Base-by-base conservation (phyloP, 805 yeast species). In the Lachancea nothofagi region DNA sequence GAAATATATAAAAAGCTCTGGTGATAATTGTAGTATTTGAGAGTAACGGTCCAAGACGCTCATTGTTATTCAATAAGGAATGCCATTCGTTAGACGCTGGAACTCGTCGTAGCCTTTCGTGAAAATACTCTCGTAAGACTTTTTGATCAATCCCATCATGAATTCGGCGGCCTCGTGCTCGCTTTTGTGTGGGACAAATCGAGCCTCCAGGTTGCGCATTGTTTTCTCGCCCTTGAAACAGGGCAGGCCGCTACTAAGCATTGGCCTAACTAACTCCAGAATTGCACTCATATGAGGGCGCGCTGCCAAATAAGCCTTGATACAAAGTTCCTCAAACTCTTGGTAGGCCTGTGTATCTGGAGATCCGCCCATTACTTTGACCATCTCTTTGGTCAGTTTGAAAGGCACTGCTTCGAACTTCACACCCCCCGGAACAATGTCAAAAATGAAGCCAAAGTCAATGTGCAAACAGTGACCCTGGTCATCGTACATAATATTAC, bases 361-460 rank as follows among this genome's bases (percentile, higher is more conserved):
- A 13, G 78, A 73, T 0, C 97, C 97, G n/a, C 98, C 98, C 81
- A 93, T 78, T 1, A 93, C 97, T 58, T 78, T 75, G 4, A 93
- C 83, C 98, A 94, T 93, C 57, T 93, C 99, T 52, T 82, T 84
- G 3, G 98, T 93, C 48, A 93, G 74, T 59, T 93, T 93, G 71
- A 93, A 93, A 9, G 98, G 97, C 1, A 95, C 96, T n/a, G 87
- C 95, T 55, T 93, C 99, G 59, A 93, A 94, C 55, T 81, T 86
- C 35, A 93, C 97, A 25, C 98, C 98, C 49, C 99, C 99, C 7
- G 99, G 99, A 24, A 86, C 97, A 61, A 93, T 93, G 66, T 93
- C 99, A 60, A 93, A 94, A 54, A 96, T 89, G 72, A 93, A 93
- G 3, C 99, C 99, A 67, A 93, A 93, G 66, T 93, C 99, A 62